Evolutionary conservation across 2,329 filamentous ascomycete species (phyloP).

Genomic region (Setomelanomma holmii): DNA sequence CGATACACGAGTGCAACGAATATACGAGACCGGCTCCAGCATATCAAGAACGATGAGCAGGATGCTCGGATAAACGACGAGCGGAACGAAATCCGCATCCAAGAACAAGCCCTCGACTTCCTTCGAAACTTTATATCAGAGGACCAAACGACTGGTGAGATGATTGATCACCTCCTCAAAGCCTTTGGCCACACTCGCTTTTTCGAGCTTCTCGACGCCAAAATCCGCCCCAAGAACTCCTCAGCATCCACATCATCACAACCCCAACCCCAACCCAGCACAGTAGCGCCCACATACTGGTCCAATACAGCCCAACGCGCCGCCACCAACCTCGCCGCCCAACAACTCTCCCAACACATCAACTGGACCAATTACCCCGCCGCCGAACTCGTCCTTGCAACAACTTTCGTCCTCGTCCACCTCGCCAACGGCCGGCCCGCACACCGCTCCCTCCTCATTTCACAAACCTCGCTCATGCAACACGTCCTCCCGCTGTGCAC

Average conservation of each 20-base stretch:
- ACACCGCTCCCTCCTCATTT: conserved; percentile 72
- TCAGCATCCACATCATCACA: conserved; percentile 9
- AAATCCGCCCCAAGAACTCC: conserved; percentile 65
- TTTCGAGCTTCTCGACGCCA: conserved; percentile 80
- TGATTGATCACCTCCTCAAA: conserved; percentile 85
- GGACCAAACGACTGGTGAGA: conserved; percentile 62
- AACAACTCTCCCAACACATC: conserved; percentile 49
- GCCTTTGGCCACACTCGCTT: conserved; percentile 78
- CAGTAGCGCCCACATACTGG: conserved; percentile 38
- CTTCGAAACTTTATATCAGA: conserved; percentile 87
- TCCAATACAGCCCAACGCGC: conserved; percentile 66
- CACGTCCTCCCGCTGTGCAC: conserved; percentile 75
- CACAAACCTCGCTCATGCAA: conserved; percentile 77
- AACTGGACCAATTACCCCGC: conserved; percentile 45
- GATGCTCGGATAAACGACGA: conserved; percentile 72
- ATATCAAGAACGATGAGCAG: conserved; percentile 68
- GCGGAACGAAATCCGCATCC: conserved; percentile 81
- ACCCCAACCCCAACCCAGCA: conserved; percentile 12
- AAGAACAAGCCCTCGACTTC: conserved; percentile 89
- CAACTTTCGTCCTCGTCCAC: conserved; percentile 85
- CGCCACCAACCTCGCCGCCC: conserved; percentile 59
- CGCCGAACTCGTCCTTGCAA: conserved; percentile 74
- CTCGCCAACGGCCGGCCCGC: conserved; percentile 81
- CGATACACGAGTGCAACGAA: conserved; percentile 45
- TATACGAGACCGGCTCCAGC: conserved; percentile 51